Percentiles rank a stretch among this genome's conserved stretches.
Conservation (phyloP, 164 flowering plant species). For the Kalanchoe fedtschenkoi region DNA sequence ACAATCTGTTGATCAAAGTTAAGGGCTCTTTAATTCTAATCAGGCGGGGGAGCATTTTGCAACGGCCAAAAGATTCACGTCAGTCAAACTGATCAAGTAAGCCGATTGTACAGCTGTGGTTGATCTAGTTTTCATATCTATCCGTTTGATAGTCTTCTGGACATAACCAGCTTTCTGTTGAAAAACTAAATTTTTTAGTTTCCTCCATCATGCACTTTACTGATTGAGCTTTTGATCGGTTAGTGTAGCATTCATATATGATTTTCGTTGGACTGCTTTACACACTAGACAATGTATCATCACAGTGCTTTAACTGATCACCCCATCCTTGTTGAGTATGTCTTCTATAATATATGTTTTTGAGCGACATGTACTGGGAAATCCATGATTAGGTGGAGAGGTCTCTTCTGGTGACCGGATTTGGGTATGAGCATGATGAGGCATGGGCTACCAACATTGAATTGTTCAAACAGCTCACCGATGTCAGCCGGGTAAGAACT, state of each 20-base stretch:
- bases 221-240: not conserved
- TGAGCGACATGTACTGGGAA: not conserved
- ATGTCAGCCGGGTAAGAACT: slow-evolving; percentile 66
- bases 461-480: slow-evolving; percentile 85
- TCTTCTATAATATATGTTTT: no score
- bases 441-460: slow-evolving; percentile 86
- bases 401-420: slow-evolving; percentile 92
- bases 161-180: not conserved
- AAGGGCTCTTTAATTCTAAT: slow-evolving; percentile 2
- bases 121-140: not conserved
- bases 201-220: not conserved
- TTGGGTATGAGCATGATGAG: slow-evolving; percentile 96
- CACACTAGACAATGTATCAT: no score
- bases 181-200: not conserved
- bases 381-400: slow-evolving; percentile 47
- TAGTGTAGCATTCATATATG: no score
- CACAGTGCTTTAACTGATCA: no score
- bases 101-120: not conserved
- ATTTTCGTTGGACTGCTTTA: no score
- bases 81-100: slow-evolving; percentile 69
- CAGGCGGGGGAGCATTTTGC: slow-evolving; percentile 90
- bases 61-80: slow-evolving; percentile 74
- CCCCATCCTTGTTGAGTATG: no score
- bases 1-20: not conserved
- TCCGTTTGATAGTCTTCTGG: not conserved